Conservation (phyloP, 2,329 filamentous ascomycete species). For the Eurotiales sp. region DNA sequence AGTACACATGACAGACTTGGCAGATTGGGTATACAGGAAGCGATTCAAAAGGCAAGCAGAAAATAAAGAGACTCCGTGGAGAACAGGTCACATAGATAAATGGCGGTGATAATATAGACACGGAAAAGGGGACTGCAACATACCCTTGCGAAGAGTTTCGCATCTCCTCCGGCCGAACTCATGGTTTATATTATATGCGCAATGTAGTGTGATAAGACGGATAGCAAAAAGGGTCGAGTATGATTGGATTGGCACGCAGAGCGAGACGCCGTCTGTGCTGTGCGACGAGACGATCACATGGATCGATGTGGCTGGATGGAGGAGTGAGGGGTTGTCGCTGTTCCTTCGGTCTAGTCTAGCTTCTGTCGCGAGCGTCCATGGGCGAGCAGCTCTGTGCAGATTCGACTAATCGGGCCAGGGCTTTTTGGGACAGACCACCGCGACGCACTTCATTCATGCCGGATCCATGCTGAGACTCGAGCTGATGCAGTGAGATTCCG, state of each 20-base stretch:
- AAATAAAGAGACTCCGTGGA: background rate
- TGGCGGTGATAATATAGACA: background rate
- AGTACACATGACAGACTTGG: background rate
- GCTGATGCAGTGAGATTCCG: too few species aligned
- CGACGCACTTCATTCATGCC: too few species aligned
- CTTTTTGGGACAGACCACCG: too few species aligned
- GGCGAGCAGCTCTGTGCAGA: too few species aligned
- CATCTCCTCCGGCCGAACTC: conserved; percentile 78
- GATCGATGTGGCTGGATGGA: background rate
- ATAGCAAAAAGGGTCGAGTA: background rate
- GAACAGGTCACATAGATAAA: too few species aligned
- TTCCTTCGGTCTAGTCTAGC: background rate
- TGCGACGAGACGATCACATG: conserved; percentile 8
- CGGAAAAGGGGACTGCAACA: conserved; percentile 32
- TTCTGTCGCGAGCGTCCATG: background rate
- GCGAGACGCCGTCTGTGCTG: conserved; percentile 3
- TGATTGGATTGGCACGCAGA: conserved; percentile 4
- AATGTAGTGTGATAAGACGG: background rate
- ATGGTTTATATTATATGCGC: conserved; percentile 48
- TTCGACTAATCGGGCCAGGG: too few species aligned
- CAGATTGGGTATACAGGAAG: background rate
- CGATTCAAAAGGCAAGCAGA: background rate
- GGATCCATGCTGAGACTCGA: too few species aligned
- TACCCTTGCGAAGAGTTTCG: conserved; percentile 98
- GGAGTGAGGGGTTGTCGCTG: conserved; percentile 5